Evolutionary conservation across 2,329 filamentous ascomycete species (phyloP).

Genomic region (Sclerotinia nivalis): DNA sequence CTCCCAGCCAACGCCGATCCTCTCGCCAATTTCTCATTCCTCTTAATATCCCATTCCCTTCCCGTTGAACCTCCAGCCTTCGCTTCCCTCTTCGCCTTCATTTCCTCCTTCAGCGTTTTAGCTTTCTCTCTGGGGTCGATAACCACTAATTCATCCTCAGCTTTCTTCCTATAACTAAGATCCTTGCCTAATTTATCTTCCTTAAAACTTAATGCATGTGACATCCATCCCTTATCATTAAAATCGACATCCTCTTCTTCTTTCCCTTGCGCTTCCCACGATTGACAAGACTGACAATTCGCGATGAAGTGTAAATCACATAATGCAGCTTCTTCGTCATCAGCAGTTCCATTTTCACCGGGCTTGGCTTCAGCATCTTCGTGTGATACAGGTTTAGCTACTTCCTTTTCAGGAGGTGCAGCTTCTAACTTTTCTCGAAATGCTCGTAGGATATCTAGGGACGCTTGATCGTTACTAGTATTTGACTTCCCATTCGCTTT

Average conservation of each 20-base stretch:
- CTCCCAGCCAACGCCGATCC: slow-evolving; percentile 56
- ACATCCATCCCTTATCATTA: slow-evolving; percentile 77
- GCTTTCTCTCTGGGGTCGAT: slow-evolving; percentile 89
- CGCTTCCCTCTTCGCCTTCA: slow-evolving; percentile 58
- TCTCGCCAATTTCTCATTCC: slow-evolving; percentile 58
- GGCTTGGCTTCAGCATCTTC: slow-evolving; percentile 22
- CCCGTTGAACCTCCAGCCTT: slow-evolving; percentile 49
- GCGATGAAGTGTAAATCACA: slow-evolving; percentile 97
- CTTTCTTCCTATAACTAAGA: slow-evolving; percentile 84
- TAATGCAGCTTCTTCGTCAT: slow-evolving; percentile 70
- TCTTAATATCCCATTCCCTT: slow-evolving; percentile 60
- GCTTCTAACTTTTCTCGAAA: slow-evolving; percentile 77
- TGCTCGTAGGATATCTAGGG: slow-evolving; percentile 70
- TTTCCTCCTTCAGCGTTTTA: slow-evolving; percentile 67
- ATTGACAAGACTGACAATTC: slow-evolving; percentile 87
- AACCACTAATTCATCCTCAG: slow-evolving; percentile 86
- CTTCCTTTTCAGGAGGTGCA: slow-evolving; percentile 46
- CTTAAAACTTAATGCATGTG: slow-evolving; percentile 79
- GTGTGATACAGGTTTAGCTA: slow-evolving; percentile 33
- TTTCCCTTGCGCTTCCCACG: slow-evolving; percentile 63
- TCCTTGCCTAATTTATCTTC: slow-evolving; percentile 91
- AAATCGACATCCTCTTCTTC: slow-evolving; percentile 57
- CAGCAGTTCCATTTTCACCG: slow-evolving; percentile 41
- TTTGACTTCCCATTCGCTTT: slow-evolving; percentile 57
- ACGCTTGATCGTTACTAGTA: slow-evolving; percentile 60